These are phyloP conservation scores for Gloeophyllum trabeum DNA, from an alignment of 768 basidiomycete genomes.

Conservation along the genomic window DNA sequence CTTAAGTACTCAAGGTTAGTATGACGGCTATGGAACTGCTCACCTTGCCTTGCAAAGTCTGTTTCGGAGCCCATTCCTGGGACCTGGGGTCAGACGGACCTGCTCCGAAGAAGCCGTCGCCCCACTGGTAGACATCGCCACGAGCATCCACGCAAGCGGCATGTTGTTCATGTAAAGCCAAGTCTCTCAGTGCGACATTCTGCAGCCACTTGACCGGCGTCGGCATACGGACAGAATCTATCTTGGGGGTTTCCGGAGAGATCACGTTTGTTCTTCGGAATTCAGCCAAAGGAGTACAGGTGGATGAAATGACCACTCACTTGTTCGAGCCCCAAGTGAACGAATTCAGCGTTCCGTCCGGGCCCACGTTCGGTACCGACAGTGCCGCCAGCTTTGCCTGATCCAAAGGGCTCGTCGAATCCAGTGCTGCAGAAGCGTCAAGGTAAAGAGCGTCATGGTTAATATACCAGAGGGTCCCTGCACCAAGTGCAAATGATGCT, in stretches of 20 bases:
- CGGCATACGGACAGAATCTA: slow-evolving; percentile 37
- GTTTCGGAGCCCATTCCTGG: slow-evolving; percentile 25
- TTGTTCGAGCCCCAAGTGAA: slow-evolving; percentile 71
- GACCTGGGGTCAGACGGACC: slow-evolving; percentile 13
- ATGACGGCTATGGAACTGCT: slow-evolving; percentile 4
- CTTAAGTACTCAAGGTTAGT: neutral
- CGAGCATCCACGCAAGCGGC: slow-evolving; percentile 70
- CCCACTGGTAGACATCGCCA: slow-evolving; percentile 84
- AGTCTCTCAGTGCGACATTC: slow-evolving; percentile 60
- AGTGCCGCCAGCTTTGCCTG: slow-evolving; percentile 1
- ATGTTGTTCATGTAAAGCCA: slow-evolving; percentile 53
- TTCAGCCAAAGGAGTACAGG: neutral
- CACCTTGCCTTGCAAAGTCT: slow-evolving; percentile 59
- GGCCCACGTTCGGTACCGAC: slow-evolving; percentile 11
- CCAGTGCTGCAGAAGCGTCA: slow-evolving; percentile 3
- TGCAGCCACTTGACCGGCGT: slow-evolving; percentile 46
- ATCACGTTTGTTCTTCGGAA: slow-evolving; percentile 33
- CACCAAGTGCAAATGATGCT: slow-evolving; percentile 21
- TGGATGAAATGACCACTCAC: slow-evolving; percentile 22
- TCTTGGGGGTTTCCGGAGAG: slow-evolving; percentile 23
- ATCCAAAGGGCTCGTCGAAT: slow-evolving; percentile 1
- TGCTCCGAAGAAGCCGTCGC: slow-evolving; percentile 42
- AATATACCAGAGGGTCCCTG: slow-evolving; percentile 27
- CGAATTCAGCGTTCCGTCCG: slow-evolving; percentile 27
- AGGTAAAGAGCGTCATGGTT: slow-evolving; percentile 24